Percentiles rank a stretch among this genome's conserved stretches.
These are phyloP conservation scores for Globisporangium canariense DNA, from an alignment of 352 stramenopile genomes.

Conservation along the genomic window DNA sequence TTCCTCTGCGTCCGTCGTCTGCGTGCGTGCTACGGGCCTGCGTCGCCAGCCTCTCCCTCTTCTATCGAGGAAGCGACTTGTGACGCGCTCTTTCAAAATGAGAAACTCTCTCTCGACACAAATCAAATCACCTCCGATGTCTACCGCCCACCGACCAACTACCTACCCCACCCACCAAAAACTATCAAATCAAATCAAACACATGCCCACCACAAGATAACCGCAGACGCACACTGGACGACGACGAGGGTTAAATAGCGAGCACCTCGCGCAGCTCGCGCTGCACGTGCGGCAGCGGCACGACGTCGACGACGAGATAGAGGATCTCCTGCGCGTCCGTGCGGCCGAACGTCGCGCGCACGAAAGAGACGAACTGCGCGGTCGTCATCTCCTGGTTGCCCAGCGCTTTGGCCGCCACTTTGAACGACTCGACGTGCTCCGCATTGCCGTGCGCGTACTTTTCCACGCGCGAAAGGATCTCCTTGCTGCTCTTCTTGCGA, in stretches of 20 bases:
- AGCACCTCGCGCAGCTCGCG: constrained; percentile 54
- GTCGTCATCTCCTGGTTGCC: constrained; percentile 70
- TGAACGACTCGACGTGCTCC: constrained; percentile 53
- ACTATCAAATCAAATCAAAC: background rate
- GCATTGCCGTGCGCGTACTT: constrained; percentile 45
- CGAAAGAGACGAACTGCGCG: constrained; percentile 54
- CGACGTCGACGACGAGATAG: constrained; percentile 56
- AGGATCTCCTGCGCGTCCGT: constrained; percentile 55
- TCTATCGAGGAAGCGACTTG: background rate
- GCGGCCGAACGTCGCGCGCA: constrained; percentile 56
- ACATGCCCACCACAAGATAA: background rate
- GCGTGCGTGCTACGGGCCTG: background rate
- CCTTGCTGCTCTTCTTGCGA: constrained; percentile 60
- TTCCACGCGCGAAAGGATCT: constrained; percentile 68
- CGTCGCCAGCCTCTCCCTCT: background rate
- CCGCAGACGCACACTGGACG: background rate
- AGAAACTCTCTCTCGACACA: background rate
- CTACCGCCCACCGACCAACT: background rate
- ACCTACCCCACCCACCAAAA: background rate
- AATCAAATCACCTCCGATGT: background rate
- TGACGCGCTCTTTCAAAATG: background rate
- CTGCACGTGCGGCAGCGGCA: constrained; percentile 58
- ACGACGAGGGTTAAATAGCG: constrained; percentile 24
- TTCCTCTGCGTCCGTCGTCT: background rate
- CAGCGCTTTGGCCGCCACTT: constrained; percentile 62